Evolutionary conservation across 2,329 filamentous ascomycete genomes (phyloP).

Genomic region (Pestalotiopsis sp.): DNA sequence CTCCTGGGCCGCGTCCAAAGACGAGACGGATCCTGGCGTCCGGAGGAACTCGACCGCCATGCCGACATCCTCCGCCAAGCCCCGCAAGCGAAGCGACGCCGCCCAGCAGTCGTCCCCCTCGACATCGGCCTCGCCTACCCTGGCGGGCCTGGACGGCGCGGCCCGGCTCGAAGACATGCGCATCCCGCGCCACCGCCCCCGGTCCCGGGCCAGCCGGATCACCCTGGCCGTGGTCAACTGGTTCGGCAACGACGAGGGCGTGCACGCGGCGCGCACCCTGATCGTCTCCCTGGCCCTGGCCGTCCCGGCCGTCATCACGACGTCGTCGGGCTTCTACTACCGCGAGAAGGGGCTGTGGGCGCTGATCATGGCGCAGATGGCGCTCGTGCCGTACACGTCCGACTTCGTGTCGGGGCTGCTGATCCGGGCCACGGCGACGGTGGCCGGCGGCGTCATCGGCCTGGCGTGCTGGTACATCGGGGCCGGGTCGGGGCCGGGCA

Average conservation of each 20-base stretch:
- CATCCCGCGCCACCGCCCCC: neutral
- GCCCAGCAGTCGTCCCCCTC: neutral
- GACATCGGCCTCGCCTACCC: neutral
- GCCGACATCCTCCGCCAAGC: neutral
- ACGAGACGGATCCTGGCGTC: neutral
- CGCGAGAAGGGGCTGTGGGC: conserved; percentile 4
- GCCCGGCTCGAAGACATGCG: neutral
- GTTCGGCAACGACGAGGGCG: neutral
- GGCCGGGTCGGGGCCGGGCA: neutral
- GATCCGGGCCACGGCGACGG: neutral
- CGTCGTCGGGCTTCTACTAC: conserved; percentile 4
- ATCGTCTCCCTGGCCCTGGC: neutral
- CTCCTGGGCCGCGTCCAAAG: neutral
- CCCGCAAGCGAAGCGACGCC: neutral
- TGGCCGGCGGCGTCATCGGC: conserved; percentile 3
- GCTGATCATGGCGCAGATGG: conserved; percentile 7
- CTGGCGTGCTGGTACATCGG: conserved; percentile 6
- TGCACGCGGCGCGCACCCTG: neutral
- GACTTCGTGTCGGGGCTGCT: neutral
- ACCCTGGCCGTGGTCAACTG: conserved; percentile 1
- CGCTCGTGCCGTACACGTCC: conserved; percentile 3
- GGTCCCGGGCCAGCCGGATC: neutral
- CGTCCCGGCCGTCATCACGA: neutral
- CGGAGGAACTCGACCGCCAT: neutral
- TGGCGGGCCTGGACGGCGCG: neutral